Evolutionary conservation across 805 yeast genomes (phyloP).

Genomic region (Sporopachydermia lactativora): DNA sequence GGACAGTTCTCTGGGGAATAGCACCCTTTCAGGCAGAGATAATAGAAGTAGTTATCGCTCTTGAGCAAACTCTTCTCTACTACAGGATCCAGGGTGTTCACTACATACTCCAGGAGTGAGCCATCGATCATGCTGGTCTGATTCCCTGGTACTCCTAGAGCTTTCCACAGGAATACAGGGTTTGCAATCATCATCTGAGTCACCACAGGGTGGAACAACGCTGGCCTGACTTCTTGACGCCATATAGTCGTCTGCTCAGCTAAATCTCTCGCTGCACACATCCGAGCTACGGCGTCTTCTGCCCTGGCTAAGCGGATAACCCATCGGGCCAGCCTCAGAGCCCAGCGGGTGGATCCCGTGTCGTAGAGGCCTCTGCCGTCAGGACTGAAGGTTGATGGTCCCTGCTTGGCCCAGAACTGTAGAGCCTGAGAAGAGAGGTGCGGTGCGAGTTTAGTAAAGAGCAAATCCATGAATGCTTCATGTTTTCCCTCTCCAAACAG

Average conservation of each 20-base stretch:
- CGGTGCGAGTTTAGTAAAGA: constrained; percentile 44
- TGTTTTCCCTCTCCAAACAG: constrained; percentile 66
- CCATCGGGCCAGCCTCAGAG: constrained; percentile 50
- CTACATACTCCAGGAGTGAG: constrained; percentile 54
- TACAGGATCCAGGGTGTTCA: constrained; percentile 70
- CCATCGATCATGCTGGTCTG: constrained; percentile 73
- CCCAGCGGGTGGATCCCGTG: constrained; percentile 83
- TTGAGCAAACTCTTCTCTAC: constrained; percentile 49
- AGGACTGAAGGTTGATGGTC: constrained; percentile 38
- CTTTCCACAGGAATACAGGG: constrained; percentile 79
- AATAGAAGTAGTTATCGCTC: constrained; percentile 66
- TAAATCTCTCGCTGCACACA: constrained; percentile 44
- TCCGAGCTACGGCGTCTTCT: constrained; percentile 31
- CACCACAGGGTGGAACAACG: constrained; percentile 55
- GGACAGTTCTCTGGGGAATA: constrained; percentile 60
- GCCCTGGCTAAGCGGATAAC: constrained; percentile 46
- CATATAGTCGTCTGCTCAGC: constrained; percentile 53
- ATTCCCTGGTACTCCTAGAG: constrained; percentile 78
- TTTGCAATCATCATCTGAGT: constrained; percentile 61
- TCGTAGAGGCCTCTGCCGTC: constrained; percentile 49
- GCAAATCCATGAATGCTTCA: constrained; percentile 34
- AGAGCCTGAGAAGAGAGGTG: constrained; percentile 68
- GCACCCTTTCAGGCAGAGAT: constrained; percentile 46
- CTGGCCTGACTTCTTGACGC: constrained; percentile 49
- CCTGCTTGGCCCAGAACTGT: constrained; percentile 65